A percentile compares a stretch with the other conserved stretches of the same genome.
These are phyloP conservation scores for Triangularia verruculosa DNA, from an alignment of 2,329 filamentous ascomycete genomes.

Conservation along the genomic window DNA sequence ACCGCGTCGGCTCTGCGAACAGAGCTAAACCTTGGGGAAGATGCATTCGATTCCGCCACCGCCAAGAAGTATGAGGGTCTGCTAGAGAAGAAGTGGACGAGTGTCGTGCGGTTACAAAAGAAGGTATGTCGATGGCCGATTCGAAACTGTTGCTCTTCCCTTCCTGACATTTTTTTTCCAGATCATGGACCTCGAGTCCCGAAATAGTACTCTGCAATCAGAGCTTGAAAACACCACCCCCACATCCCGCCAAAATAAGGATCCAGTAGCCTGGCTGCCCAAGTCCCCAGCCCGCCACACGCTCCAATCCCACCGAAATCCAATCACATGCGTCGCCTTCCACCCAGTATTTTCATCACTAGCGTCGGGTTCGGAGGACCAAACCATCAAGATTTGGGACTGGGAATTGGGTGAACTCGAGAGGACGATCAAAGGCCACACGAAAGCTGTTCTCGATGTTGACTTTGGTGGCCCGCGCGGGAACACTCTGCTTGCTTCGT, in stretches of 20 bases:
- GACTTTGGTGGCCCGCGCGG: slow-evolving; percentile 86
- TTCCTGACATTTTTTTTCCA: slow-evolving; percentile 36
- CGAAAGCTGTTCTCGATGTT: slow-evolving; percentile 80
- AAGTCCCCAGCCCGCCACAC: slow-evolving; percentile 75
- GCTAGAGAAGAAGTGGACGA: slow-evolving; percentile 98
- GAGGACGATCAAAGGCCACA: slow-evolving; percentile 87
- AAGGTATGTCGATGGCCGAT: slow-evolving; percentile 57
- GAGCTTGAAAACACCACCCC: slow-evolving; percentile 83
- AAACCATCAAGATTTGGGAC: slow-evolving; percentile 95
- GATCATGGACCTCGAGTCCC: slow-evolving; percentile 91
- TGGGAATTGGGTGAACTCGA: slow-evolving; percentile 93
- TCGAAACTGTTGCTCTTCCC: not conserved
- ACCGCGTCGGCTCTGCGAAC: slow-evolving; percentile 70
- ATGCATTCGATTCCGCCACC: slow-evolving; percentile 72
- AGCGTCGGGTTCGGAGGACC: slow-evolving; percentile 87
- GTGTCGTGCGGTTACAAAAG: slow-evolving; percentile 89
- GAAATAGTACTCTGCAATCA: slow-evolving; percentile 68
- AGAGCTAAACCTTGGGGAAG: slow-evolving; percentile 70
- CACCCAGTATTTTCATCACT: slow-evolving; percentile 89
- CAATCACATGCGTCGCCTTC: slow-evolving; percentile 86
- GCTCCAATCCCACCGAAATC: slow-evolving; percentile 75
- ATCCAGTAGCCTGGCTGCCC: slow-evolving; percentile 85
- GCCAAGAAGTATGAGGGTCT: slow-evolving; percentile 92
- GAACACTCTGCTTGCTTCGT: slow-evolving; percentile 73
- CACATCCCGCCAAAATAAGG: slow-evolving; percentile 72